Base-by-base conservation (phyloP, 768 basidiomycete species). In the Leccinum olivaceopallidum region DNA sequence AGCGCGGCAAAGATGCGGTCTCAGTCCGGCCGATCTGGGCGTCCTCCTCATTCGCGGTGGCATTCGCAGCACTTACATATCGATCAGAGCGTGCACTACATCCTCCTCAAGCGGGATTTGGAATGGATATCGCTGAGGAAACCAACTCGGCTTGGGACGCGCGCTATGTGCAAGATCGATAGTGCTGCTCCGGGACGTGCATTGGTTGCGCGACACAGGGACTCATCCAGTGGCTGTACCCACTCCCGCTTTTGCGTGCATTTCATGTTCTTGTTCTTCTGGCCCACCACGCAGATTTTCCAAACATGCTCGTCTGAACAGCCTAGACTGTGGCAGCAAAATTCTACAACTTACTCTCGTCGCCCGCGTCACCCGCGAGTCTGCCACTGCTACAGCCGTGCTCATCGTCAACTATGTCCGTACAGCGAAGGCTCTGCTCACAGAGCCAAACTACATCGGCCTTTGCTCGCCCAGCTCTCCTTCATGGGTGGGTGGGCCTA, bases 401-500 rank as follows among this genome's bases (percentile, higher is more conserved):
- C 83, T 91, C 47, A 80, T 94, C 28, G 28, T 28, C 28, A 7
- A 28, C 8, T 28, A 91, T 65, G 77, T 94, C 37, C 85, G 87
- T 50, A 88, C 89, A 2, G 88, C 85, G 20, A 89, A 89, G 64
- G 90, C 92, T 10, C 77, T 81, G 0, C 78, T 93, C 28, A 83
- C 81, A 0, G 85, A 88, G 63, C 88, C 86, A 6, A 79, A 81
- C 51, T 90, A 92, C 71, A 79, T 92, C 55, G 84, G 88, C 63
- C 75, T 81, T n/a, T 93, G 91, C 67, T 36, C 24, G 85, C 85
- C 0, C 83, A 90, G 30, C 76, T 80, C 1, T 86, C 81, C 65
- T 74, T 93, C 5, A 67, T 81, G 59, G 86, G 90, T 55, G 90
- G 89, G 4, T 94, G 90, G 92, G 78, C 80, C 57, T 92, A 83